Evolutionary conservation across 148 eudicot species (phyloP).

Genomic region (Salicornia ramosissima): DNA sequence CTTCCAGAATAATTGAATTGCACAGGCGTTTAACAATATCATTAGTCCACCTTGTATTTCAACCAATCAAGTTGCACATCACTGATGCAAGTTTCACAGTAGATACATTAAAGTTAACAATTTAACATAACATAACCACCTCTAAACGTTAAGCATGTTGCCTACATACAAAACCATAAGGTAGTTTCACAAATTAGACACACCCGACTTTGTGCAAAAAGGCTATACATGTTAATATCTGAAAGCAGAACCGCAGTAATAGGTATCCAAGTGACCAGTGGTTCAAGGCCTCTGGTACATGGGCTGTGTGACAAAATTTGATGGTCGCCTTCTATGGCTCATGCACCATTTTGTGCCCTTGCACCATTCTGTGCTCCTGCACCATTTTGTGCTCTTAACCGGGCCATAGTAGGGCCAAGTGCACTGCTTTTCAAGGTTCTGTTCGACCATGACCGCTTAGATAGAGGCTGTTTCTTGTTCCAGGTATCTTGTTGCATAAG

Average conservation of each 20-base stretch:
- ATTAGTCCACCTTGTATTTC: too few species aligned
- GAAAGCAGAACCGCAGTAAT: not conserved
- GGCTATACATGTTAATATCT: constrained; percentile 4
- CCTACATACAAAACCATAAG: not conserved
- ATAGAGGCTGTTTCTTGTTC: constrained; percentile 38
- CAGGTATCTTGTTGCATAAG: constrained; percentile 43
- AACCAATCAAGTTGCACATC: not conserved
- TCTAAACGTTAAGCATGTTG: not conserved
- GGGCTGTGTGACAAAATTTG: too few species aligned
- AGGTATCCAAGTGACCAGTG: not conserved
- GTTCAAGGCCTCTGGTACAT: not conserved
- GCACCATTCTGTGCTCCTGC: constrained; percentile 9
- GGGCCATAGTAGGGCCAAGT: constrained; percentile 69
- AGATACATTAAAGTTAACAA: not conserved
- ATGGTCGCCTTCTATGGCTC: not conserved
- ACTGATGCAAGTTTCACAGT: not conserved
- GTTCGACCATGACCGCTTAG: constrained; percentile 51
- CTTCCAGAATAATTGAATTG: too few species aligned
- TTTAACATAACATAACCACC: not conserved
- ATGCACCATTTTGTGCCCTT: constrained; percentile 36
- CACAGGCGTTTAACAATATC: too few species aligned
- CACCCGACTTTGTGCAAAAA: constrained; percentile 5
- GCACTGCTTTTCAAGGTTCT: constrained; percentile 60
- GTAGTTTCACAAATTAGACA: not conserved
- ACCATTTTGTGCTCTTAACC: constrained; percentile 51